These are phyloP conservation scores for Oxytropis ochrocephala DNA, from an alignment of 306 rosid genomes.

Conservation along the genomic window DNA sequence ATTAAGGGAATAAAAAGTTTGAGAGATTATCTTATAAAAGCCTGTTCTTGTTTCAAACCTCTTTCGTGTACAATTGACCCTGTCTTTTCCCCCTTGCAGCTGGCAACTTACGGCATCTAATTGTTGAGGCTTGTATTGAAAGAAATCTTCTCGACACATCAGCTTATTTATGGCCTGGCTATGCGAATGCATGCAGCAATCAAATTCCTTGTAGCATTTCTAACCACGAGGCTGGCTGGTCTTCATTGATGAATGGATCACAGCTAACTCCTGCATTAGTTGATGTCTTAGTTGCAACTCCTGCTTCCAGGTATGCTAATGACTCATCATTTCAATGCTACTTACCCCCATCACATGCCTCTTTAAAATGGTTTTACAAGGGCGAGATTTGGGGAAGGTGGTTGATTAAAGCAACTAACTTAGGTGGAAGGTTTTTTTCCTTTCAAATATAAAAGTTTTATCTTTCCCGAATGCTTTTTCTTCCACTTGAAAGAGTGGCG, in stretches of 20 bases:
- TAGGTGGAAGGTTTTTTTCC: background rate
- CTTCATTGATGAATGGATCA: slow-evolving; percentile 76
- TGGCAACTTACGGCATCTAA: slow-evolving; percentile 87
- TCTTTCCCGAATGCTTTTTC: background rate
- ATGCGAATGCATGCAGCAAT: slow-evolving; percentile 53
- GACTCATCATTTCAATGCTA: background rate
- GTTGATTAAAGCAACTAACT: background rate
- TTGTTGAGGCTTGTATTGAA: slow-evolving; percentile 89
- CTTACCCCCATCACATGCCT: background rate
- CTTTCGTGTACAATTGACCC: slow-evolving; percentile 5
- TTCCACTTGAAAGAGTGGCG: background rate
- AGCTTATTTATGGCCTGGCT: slow-evolving; percentile 89
- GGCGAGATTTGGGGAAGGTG: background rate
- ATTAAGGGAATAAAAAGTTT: background rate
- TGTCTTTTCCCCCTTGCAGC: slow-evolving; percentile 36
- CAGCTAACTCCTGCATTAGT: slow-evolving; percentile 60
- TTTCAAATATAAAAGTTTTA: background rate
- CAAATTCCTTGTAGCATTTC: slow-evolving; percentile 58
- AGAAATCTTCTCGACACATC: slow-evolving; percentile 76
- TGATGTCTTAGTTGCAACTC: slow-evolving; percentile 62
- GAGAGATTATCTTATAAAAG: background rate
- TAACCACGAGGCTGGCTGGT: slow-evolving; percentile 63
- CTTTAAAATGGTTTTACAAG: background rate
- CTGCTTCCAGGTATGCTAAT: slow-evolving; percentile 85
- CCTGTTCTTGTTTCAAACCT: background rate